Evolutionary conservation across 441 rosid genomes (phyloP), one percentile per base, ranked within the genome.

Genomic region (Isatis lusitanica): DNA sequence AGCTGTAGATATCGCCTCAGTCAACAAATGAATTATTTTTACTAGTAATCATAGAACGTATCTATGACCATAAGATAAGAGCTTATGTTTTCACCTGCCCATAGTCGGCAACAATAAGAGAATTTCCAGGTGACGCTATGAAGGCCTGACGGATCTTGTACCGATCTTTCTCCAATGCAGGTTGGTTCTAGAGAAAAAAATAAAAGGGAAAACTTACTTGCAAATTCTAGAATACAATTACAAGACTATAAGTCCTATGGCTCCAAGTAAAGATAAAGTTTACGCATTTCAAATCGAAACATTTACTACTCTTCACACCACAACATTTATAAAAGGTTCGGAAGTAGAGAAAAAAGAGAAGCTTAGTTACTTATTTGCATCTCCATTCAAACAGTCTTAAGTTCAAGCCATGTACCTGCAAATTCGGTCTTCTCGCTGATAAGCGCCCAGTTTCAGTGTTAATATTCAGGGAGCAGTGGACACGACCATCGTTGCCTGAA

Each of bases 131-230:
- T 63, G 89, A 85, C 70, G 99, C 96, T 74, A 93, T 68, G 74
- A 95, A 95, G 76, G 99, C 97, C 80, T 90, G 92, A 68, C 98
- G 93, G 74, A 95, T 95, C 85, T 95, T 95, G 80, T 95, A 95
- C 64, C 99, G 86, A 74, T 95, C 99, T 87, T 95, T 95, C 89
- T 95, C 99, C 85, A 92, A 76, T 44, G 99, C 98, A 73, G 99
- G 99, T 63, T 95, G 99, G 77, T 95, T 95, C 99, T 95, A 86
- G 33, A 58, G 59, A 66, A 50, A 9, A 12, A 51, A 26, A 1
- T 26, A 26, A 36, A 65, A 48, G 1, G 8, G 4, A 44, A 44
- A 52, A 18, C 6, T 1, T 42, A 52, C 43, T 8, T 42, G 59
- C 46, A 42, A 58, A 21, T 9, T 42, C 39, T 48, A 21, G 18